A percentile compares a stretch with the other conserved stretches of the same genome.
These are phyloP conservation scores for Chaetomium olivaceum DNA, from an alignment of 2,329 filamentous ascomycete species.

Conservation along the genomic window DNA sequence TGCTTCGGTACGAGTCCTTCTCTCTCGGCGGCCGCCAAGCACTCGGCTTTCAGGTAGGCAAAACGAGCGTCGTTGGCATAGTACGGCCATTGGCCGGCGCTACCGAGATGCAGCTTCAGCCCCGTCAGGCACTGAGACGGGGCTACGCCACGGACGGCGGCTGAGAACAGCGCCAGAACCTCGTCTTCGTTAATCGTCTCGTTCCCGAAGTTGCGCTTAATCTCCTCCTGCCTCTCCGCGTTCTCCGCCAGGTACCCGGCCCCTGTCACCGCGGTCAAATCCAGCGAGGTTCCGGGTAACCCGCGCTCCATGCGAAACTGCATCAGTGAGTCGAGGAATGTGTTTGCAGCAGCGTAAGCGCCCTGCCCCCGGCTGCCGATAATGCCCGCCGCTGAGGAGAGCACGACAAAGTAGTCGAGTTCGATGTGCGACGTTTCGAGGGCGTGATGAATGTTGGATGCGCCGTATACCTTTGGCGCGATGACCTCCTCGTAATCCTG, in stretches of 20 bases:
- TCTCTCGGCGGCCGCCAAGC: slow-evolving; percentile 30
- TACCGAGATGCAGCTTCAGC: slow-evolving; percentile 33
- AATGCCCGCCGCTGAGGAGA: slow-evolving; percentile 47
- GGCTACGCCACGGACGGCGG: slow-evolving; percentile 34
- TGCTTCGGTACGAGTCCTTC: slow-evolving; percentile 25
- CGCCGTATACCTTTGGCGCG: slow-evolving; percentile 31
- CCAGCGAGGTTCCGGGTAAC: slow-evolving; percentile 45
- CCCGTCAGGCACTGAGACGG: slow-evolving; percentile 36
- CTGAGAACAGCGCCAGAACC: slow-evolving; percentile 54
- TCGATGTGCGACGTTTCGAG: slow-evolving; percentile 9
- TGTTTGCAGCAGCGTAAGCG: slow-evolving; percentile 41
- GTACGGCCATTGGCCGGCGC: slow-evolving; percentile 30
- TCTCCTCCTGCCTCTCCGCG: slow-evolving; percentile 47
- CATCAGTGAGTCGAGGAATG: slow-evolving; percentile 44
- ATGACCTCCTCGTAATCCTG: slow-evolving; percentile 33
- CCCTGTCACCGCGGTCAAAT: slow-evolving; percentile 54
- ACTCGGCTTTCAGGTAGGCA: slow-evolving; percentile 28
- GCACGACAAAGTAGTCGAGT: slow-evolving; percentile 33
- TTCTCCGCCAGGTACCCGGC: slow-evolving; percentile 53
- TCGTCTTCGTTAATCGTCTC: slow-evolving; percentile 52
- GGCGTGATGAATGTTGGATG: slow-evolving; percentile 31
- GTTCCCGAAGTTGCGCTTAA: slow-evolving; percentile 46
- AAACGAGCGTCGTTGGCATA: slow-evolving; percentile 33
- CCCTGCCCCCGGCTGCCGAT: slow-evolving; percentile 34
- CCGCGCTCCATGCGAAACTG: slow-evolving; percentile 39